phyloP scores from a whole-genome alignment of 768 basidiomycete genomes.

The Atractiella rhizophila region DNA sequence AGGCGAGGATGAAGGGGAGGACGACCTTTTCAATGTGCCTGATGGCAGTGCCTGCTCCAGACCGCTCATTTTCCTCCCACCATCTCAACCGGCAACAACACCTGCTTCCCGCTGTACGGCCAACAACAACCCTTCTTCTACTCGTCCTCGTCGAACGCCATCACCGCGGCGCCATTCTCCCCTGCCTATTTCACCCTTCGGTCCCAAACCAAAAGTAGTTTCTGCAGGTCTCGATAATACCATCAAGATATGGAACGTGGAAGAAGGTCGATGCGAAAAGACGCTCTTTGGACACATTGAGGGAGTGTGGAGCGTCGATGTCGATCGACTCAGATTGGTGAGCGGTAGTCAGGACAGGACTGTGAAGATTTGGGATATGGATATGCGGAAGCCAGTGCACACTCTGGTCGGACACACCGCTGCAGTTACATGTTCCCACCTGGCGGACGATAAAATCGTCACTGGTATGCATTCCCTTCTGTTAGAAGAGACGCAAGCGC shows the following conservation, averaged over 20 bases:
- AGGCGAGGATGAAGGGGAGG: slow-evolving; percentile 20
- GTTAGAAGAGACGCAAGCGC: too few species aligned
- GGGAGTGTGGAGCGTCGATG: slow-evolving; percentile 83
- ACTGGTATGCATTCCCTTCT: too few species aligned
- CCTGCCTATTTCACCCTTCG: slow-evolving; percentile 39
- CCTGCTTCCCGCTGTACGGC: not conserved
- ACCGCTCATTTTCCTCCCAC: not conserved
- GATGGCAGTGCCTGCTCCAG: too few species aligned
- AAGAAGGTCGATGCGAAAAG: slow-evolving; percentile 44
- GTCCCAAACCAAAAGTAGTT: slow-evolving; percentile 10
- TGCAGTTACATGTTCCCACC: slow-evolving; percentile 66
- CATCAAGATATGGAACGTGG: slow-evolving; percentile 85
- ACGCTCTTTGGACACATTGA: slow-evolving; percentile 92
- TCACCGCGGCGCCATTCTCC: not conserved
- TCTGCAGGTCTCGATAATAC: slow-evolving; percentile 86
- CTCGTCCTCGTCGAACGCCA: too few species aligned
- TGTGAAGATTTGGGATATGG: slow-evolving; percentile 95
- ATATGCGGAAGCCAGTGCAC: slow-evolving; percentile 52
- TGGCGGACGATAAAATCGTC: slow-evolving; percentile 84
- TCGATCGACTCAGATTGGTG: slow-evolving; percentile 64
- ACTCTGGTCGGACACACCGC: slow-evolving; percentile 76
- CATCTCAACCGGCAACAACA: not conserved
- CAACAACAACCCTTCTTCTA: not conserved
- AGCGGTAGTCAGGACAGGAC: slow-evolving; percentile 86
- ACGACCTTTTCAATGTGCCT: too few species aligned